Base-by-base conservation (phyloP, 2,329 filamentous ascomycete genomes). In the Didymella segeticola region DNA sequence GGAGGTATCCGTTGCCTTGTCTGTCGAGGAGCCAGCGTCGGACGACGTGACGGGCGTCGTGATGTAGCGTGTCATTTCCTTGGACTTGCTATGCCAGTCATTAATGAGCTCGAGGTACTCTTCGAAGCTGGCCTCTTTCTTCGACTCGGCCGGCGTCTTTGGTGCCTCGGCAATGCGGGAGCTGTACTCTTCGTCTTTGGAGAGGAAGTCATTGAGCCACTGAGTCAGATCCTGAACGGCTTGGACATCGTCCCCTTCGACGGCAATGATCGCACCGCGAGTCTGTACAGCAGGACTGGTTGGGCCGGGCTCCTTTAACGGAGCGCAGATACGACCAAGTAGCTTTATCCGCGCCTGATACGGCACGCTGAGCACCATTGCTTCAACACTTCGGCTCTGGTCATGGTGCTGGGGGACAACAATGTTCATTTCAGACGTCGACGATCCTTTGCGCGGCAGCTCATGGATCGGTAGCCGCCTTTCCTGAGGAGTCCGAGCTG, bases 181-280 rank as follows among this genome's bases (percentile, higher is more conserved):
- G 12, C 72, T 65, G 56, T 82, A 81, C 43, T 83, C 82, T 5
- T 77, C 79, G 57, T 82, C 81, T 31, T 80, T 82, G 41, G 75
- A 75, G 38, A 88, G 72, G 34, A 77, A 77, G 52, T 76, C 79
- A 53, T 77, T 80, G 66, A 96, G 78, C 63, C 87, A 88, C 27
- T 81, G 79, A 48, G 89, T 82, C 17, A 96, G 84, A 15, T 84
- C 82, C 3, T 81, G 77, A 3, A 90, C 86, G 4, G 90, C 84
- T 9, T 83, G 80, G 1, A 78, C 72, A 52, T 88, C 83, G 15
- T 88, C 82, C 1, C 93, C 93, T 73, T 98, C 93, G 23, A 98
- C 79, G 0, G 90, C 89, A 57, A 98, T 87, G 30, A 97, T 83
- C 0, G 89, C 85, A 0, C 93, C 93, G n/a, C 92, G 84, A 6